phyloP scores from a whole-genome alignment of 179 eudicot species.

The Heliamphora pulchella region DNA sequence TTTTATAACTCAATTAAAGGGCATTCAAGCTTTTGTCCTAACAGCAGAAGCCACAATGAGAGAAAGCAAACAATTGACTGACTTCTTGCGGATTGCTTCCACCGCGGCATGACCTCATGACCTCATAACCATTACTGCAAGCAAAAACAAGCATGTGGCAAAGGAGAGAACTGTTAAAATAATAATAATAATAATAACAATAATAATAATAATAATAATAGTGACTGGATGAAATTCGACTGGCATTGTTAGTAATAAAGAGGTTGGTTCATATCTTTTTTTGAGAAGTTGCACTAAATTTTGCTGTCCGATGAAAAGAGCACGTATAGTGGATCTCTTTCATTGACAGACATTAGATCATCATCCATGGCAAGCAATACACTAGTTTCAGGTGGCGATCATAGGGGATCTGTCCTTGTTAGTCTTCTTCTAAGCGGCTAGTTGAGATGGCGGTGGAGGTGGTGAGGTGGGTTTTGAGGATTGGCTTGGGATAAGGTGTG shows the following conservation, averaged over 20 bases:
- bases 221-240: too few species aligned
- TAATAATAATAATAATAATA: background rate
- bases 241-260: too few species aligned
- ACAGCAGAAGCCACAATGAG: constrained; percentile 7
- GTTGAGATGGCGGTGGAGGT: background rate
- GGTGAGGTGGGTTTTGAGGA: background rate
- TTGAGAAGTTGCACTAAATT: background rate
- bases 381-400: too few species aligned
- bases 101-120: background rate
- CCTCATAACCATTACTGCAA: constrained; percentile 5
- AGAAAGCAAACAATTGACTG: background rate
- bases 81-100: background rate
- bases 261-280: background rate
- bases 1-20: background rate
- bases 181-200: background rate
- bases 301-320: background rate
- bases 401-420: too few species aligned
- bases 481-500: too few species aligned
- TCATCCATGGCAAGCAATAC: too few species aligned
- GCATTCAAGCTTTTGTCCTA: background rate
- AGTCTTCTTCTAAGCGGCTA: too few species aligned
- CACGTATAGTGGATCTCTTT: background rate
- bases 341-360: too few species aligned
- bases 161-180: background rate
- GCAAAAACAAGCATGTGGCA: background rate